Evolutionary conservation across 2,329 filamentous ascomycete species (phyloP), one percentile per base, ranked within the genome.

Genomic region (Colletotrichum sp.): DNA sequence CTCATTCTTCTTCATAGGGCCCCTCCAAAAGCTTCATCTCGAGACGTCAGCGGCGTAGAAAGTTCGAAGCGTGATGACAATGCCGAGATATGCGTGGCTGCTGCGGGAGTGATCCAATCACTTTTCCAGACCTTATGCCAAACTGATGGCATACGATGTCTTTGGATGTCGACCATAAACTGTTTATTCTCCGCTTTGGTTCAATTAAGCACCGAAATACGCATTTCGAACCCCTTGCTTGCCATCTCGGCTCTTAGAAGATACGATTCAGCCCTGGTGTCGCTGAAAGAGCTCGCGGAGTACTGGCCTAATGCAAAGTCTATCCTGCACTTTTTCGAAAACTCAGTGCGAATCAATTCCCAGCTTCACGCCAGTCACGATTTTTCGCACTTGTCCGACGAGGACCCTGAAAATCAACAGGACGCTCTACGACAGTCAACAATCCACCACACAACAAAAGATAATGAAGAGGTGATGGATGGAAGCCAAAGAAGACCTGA

Each of bases 321-420:
- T 52, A 52, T 52, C 44, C 10, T 5, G 2, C 44, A 52, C 44
- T 52, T 52, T 52, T 52, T 52, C n/a, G n/a, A 52, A 52, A 52
- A 52, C 10, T 52, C 44, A 1, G 44, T 52, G n/a, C 44, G 1
- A 8, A 52, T 52, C n/a, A 52, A 52, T 52, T 52, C 44, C 6
- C 44, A 0, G 44, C 2, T 52, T 22, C 44, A 52, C 8, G 10
- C 13, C 8, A 13, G 44, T 3, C 44, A 52, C 44, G n/a, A 2
- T 0, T 0, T 4, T 22, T 22, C 44, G n/a, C n/a, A 24, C 0
- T 1, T 13, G 2, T 3, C 6, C n/a, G 1, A 22, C 12, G n/a
- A 5, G 44, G 44, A 48, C 18, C n/a, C n/a, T 48, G 44, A 22
- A 48, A 48, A 48, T 48, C 9, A 48, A 13, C 6, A 48, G 6